Conservation (phyloP, 805 yeast genomes). For the Candida palmyrensis region DNA sequence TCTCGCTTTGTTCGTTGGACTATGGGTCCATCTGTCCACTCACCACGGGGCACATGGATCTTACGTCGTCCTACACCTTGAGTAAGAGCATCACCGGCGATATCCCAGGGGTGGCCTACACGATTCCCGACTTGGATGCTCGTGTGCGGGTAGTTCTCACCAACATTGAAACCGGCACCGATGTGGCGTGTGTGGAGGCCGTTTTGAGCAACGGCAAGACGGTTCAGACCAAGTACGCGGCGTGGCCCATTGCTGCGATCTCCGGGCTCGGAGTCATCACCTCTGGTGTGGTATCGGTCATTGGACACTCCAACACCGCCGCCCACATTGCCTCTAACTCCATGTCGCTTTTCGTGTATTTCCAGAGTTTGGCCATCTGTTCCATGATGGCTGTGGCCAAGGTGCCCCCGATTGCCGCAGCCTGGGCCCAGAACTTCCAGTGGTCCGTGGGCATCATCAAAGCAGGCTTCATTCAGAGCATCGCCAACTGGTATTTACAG, state of each 20-base stretch:
- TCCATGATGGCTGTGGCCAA: conserved; percentile 92
- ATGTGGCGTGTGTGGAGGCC: conserved; percentile 92
- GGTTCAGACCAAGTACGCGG: conserved; percentile 85
- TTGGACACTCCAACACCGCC: conserved; percentile 89
- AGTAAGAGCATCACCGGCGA: conserved; percentile 35
- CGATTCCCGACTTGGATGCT: conserved; percentile 93
- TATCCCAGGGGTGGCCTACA: conserved; percentile 81
- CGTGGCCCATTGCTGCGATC: conserved; percentile 95
- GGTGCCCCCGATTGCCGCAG: conserved; percentile 95
- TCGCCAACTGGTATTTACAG: conserved; percentile 92
- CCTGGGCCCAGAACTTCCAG: conserved; percentile 95
- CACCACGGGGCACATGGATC: conserved; percentile 79
- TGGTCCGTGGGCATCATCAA: conserved; percentile 94
- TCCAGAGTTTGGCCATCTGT: conserved; percentile 87
- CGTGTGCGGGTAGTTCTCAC: conserved; percentile 71
- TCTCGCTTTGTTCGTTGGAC: conserved; percentile 61
- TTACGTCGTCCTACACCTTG: conserved; percentile 46
- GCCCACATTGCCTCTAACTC: conserved; percentile 97
- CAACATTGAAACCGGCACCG: conserved; percentile 37
- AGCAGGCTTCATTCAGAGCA: conserved; percentile 69
- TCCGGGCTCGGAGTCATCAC: conserved; percentile 84
- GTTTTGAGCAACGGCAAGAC: conserved; percentile 82
- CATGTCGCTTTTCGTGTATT: conserved; percentile 85
- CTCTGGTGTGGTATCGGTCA: conserved; percentile 79
- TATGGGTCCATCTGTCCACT: conserved; percentile 68